Evolutionary conservation across 768 basidiomycete genomes (phyloP), one percentile per base, ranked within the genome.

Genomic region (Leccinum rimulosum): DNA sequence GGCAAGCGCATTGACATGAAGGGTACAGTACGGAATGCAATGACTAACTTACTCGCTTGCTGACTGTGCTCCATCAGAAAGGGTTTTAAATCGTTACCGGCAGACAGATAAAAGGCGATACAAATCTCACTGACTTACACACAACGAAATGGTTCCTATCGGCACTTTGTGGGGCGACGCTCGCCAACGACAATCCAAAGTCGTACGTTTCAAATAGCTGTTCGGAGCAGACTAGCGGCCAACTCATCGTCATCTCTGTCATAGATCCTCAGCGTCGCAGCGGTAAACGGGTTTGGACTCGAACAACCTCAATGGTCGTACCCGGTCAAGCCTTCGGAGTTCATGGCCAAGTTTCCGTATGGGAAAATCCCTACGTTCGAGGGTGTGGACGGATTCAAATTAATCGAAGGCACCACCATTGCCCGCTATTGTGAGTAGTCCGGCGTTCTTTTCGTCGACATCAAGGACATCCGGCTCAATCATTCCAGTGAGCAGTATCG

Each of bases 301-400:
- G 48, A 67, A 15, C 31, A 36, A 25, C 52, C 64, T 2, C 28
- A 60, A 45, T 69, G 59, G 43, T 40, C 68, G 1, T 65, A 62
- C 50, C 19, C 22, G 0, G 54, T 58, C 56, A 69, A 56, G 30
- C 62, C 66, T 2, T 14, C 49, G 0, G 62, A 62, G 4, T 69
- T 58, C 30, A 28, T 28, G 10, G 27, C 15, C 31, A 64, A 69
- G 45, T 69, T 69, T 48, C 53, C 66, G 0, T 61, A 63, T 7
- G 68, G 66, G 0, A 69, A 69, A 36, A 61, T 69, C 25, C 68
- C 68, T 35, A 36, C 66, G 1, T 69, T 69, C 9, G 62, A 69
- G 45, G 62, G 56, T 4, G 50, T 40, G 11, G 64, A 69, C 8
- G 68, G 66, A 19, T 66, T 60, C 28, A 66, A 22, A 14, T 15